A percentile compares a stretch with the other conserved stretches of the same genome.
These are phyloP conservation scores for Tremellales sp. DNA, from an alignment of 1,284 basidiomycete species.

Conservation along the genomic window DNA sequence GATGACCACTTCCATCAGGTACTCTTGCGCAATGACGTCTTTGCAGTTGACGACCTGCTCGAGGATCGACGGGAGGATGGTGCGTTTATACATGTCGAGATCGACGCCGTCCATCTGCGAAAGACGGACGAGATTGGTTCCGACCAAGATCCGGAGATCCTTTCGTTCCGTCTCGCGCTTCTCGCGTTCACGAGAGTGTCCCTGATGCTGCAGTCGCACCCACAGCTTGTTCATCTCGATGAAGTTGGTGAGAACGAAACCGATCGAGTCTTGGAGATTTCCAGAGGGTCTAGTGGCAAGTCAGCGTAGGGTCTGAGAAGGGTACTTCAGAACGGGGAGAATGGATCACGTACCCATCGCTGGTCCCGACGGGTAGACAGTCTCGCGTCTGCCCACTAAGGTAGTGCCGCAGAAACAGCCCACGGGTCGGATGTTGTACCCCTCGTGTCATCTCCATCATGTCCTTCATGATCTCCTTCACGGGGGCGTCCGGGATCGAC, in stretches of 20 bases:
- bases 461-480: slow-evolving; percentile 98
- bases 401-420: slow-evolving; percentile 89
- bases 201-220: slow-evolving; percentile 93
- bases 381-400: slow-evolving; percentile 91
- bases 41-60: slow-evolving; percentile 96
- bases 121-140: slow-evolving; percentile 88
- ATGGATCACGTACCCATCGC: slow-evolving; percentile 76
- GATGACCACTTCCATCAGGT: slow-evolving; percentile 96
- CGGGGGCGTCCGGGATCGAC: slow-evolving; percentile 89
- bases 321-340: too few relatives aligned
- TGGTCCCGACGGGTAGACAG: slow-evolving; percentile 79
- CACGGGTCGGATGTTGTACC: slow-evolving; percentile 87
- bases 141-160: slow-evolving; percentile 88
- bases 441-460: slow-evolving; percentile 99
- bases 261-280: slow-evolving; percentile 86
- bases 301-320: too few relatives aligned
- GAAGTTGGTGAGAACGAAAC: slow-evolving; percentile 92
- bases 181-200: slow-evolving; percentile 89
- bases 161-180: slow-evolving; percentile 90
- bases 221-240: slow-evolving; percentile 99
- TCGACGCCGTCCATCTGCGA: slow-evolving; percentile 92
- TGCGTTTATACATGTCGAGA: slow-evolving; percentile 76
- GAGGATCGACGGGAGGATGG: slow-evolving; percentile 80
- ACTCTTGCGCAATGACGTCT: slow-evolving; percentile 95
- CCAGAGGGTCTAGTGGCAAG: slow-evolving; percentile 63